These are phyloP conservation scores for Cryptococcus sp. DNA, from an alignment of 1,284 basidiomycete species.

Conservation along the genomic window DNA sequence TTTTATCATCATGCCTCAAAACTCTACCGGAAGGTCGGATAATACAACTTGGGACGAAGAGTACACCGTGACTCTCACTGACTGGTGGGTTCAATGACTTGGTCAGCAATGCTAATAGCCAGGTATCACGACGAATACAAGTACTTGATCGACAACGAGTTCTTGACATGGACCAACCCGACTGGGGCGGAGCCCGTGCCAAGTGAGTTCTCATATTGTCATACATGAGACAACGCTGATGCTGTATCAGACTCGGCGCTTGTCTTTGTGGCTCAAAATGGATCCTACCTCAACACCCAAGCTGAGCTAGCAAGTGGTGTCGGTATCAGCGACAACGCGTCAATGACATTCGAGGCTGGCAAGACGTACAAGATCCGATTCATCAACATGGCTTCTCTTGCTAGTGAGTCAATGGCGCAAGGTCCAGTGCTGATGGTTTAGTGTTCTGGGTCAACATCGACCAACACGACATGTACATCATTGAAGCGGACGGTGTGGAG, in stretches of 20 bases:
- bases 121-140: constrained; percentile 67
- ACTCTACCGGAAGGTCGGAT: constrained; percentile 54
- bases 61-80: constrained; percentile 76
- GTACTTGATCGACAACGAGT: constrained; percentile 63
- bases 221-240: not conserved
- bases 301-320: constrained; percentile 56
- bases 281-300: constrained; percentile 62
- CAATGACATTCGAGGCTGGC: constrained; percentile 77
- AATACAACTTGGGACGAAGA: constrained; percentile 78
- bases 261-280: constrained; percentile 72
- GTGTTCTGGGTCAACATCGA: constrained; percentile 87
- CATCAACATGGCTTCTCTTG: constrained; percentile 68
- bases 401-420: constrained; percentile 31
- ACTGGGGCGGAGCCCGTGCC: constrained; percentile 85
- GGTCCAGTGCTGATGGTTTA: constrained; percentile 5
- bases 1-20: constrained; percentile 66
- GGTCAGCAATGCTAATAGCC: constrained; percentile 38
- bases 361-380: constrained; percentile 70
- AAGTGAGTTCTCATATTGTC: constrained; percentile 53
- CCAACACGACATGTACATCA: constrained; percentile 85
- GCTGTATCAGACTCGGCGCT: constrained; percentile 69
- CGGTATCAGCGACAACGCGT: constrained; percentile 77
- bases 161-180: constrained; percentile 72
- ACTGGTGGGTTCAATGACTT: constrained; percentile 64
- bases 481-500: constrained; percentile 87